Evolutionary conservation across 768 basidiomycete genomes (phyloP), one percentile per base, ranked within the genome.

Genomic region (Termitomyces sp.): DNA sequence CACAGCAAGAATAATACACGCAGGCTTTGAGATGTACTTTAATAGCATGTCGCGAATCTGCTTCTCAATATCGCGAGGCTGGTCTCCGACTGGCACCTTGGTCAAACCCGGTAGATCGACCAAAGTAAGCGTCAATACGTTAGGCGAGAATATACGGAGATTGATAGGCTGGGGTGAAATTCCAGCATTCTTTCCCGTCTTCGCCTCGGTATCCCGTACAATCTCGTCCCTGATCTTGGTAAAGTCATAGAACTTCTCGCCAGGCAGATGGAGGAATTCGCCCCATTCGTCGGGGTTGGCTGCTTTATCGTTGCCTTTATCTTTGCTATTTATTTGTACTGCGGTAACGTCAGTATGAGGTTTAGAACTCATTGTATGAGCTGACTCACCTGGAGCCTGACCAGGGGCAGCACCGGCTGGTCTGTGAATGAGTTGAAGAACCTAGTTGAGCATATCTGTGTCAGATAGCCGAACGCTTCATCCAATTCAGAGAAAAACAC

Each of bases 141-240:
- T 93, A 32, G 97, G 97, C 1, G 96, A 98, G 80, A 86, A 98
- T 74, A 99, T 91, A 63, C 97, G 93, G 60, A 99, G 79, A 77
- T 98, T 98, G 84, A 98, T 99, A 59, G 97, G 95, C 61, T 88
- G 85, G 14, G 97, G 94, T 2, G 97, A 98, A 70, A 98, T 98
- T 61, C 97, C 96, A 46, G 96, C 96, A 72, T 99, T 99, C 75
- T 91, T 92, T 61, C 97, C 97, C 0, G 97, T 99, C 84, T 98
- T 98, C 61, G 92, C 92, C 72, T 98, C 97, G 1, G 97, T 99
- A 74, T 99, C 97, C 65, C 88, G 87, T 36, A 98, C 84, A 66
- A 99, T 99, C 76, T 99, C 97, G 45, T 90, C 92, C 60, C 96
- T 83, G 72, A 98, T 97, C 82, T 97, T 96, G 75, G 87, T 82